Conservation (phyloP, 139 green algal genomes). For the Volvox africanus region DNA sequence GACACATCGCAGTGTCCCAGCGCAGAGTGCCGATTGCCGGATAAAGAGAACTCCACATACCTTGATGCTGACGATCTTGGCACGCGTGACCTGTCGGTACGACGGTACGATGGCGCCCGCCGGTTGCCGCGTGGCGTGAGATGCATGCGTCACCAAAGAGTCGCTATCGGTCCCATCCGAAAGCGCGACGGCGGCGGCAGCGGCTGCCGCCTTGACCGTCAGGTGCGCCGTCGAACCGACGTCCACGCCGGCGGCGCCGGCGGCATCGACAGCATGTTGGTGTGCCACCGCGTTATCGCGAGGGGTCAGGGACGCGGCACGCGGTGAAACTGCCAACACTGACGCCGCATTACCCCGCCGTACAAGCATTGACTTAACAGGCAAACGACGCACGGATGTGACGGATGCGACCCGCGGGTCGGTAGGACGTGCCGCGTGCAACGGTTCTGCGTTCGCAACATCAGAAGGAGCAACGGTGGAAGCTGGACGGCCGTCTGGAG, state of each 20-base stretch:
- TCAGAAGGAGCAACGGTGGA: too few species aligned
- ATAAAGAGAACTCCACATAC: neutral
- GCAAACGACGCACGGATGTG: neutral
- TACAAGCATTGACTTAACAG: neutral
- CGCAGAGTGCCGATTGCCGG: too few species aligned
- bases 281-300: neutral
- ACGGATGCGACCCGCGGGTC: neutral
- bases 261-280: neutral
- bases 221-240: neutral
- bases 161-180: neutral
- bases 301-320: neutral
- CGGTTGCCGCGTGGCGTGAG: neutral
- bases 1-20: too few species aligned
- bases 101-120: neutral
- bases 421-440: neutral
- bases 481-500: too few species aligned
- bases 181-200: neutral
- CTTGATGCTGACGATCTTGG: constrained; percentile 16
- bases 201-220: neutral
- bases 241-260: neutral
- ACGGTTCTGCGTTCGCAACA: too few species aligned
- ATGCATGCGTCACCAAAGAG: neutral
- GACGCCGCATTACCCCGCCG: neutral
- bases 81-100: neutral
- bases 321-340: neutral